Base-by-base conservation (phyloP, 768 basidiomycete species). In the Pholiota conissans region DNA sequence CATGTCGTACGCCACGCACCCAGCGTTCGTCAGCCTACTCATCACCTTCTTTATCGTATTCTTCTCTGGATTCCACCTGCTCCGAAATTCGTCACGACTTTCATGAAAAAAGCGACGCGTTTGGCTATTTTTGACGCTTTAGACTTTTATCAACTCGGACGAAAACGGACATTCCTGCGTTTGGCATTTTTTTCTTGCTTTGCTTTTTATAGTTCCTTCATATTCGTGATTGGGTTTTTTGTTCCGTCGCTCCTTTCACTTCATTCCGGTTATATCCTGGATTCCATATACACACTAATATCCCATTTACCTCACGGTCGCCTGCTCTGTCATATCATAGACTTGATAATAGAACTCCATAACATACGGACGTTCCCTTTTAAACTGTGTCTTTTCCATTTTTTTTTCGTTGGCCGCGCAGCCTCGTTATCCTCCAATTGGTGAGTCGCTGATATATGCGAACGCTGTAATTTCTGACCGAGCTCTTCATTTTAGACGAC, bases 21-120 rank as follows among this genome's bases (percentile, higher is more conserved):
- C 86, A 0, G 83, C 81, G 0, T 77, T 84, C 64, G 71, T 83
- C 57, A 81, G 81, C 55, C 60, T 88, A 49, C 35, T 83, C 13
- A 77, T 83, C 45, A 83, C 84, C 2, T 70, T 89, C 53, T 70
- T 88, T 61, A 75, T 90, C 66, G 79, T 87, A 71, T 76, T 89
- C 66, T 72, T 87, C 26, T 87, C 86, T n/a, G 88, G 88, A 27
- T 81, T 83, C 65, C 75, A 81, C 3, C 69, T 88, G 46, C 70
- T 89, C 29, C 76, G 85, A 35, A 63, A 34, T 27, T 47, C 59
- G 24, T 49, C 63, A 27, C 56, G 63, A 50, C 20, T 35, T 2
- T 6, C 42, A n/a, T 55, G n/a, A n/a, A n/a, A n/a, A 47, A 32
- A 27, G 2, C 10, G 5, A 5, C 42, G 26, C 7, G 9, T 22